phyloP scores from a whole-genome alignment of 305 asterid species.

The Ajuga reptans region DNA sequence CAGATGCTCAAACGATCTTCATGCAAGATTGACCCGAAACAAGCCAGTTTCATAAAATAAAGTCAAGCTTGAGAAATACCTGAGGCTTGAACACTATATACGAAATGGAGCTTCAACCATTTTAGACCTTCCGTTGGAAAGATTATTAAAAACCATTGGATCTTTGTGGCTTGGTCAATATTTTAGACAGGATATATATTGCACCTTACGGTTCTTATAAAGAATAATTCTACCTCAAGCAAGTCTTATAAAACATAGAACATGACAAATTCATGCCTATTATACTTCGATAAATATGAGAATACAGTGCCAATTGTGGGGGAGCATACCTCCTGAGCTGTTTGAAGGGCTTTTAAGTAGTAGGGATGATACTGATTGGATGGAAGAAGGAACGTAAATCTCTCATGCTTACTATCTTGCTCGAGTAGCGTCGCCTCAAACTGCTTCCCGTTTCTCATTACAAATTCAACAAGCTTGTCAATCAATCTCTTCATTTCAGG shows the following conservation, averaged over 20 bases:
- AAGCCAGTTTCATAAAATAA: background rate
- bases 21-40: background rate
- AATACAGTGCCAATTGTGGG: background rate
- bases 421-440: constrained; percentile 75
- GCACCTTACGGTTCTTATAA: background rate
- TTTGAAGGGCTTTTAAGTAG: constrained; percentile 55
- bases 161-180: background rate
- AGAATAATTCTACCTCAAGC: background rate
- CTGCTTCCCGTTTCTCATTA: constrained; percentile 65
- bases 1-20: background rate
- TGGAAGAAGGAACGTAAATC: constrained; percentile 77
- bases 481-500: constrained; percentile 64
- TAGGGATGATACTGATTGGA: constrained; percentile 72
- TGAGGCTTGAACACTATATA: background rate
- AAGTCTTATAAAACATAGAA: background rate
- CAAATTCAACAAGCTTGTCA: constrained; percentile 68
- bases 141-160: background rate
- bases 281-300: background rate
- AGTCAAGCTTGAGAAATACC: background rate
- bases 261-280: background rate
- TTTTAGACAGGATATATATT: background rate
- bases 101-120: background rate
- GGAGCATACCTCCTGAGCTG: constrained; percentile 53
- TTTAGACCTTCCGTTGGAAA: background rate
- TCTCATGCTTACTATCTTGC: constrained; percentile 57